Base-by-base conservation (phyloP, 805 yeast genomes). In the Zygoascus ofunaensis region DNA sequence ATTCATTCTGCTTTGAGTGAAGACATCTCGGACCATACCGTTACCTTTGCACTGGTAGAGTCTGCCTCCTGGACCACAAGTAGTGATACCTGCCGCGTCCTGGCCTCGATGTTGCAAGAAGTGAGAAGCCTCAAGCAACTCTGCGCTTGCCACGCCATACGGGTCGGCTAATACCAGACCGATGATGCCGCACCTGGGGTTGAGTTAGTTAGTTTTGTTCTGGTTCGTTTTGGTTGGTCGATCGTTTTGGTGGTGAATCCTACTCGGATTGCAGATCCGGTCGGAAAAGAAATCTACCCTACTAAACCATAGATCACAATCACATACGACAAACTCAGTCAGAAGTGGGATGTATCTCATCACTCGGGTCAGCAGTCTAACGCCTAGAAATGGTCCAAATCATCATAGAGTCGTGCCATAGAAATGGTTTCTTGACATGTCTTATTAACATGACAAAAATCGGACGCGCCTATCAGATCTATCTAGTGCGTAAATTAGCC, bases 71-170 rank as follows among this genome's bases (percentile, higher is more conserved):
- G 82, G 71, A 44, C 96, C 97, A 63, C 96, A 87, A 5, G 98
- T 92, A 20, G 87, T 92, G 44, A 92, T 90, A 51, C 98, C 98
- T n/a, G 97, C 96, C 8, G 98, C 98, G 63, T 92, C 98, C 69
- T 92, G 98, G 38, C 98, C 98, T 60, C 98, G 77, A 61, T 92
- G 98, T 62, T 92, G 98, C 49, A 92, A 70, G 63, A 82, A 90
- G 68, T 87, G 77, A 50, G 90, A 82, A 4, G 95, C 96, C 62
- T 92, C 98, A 45, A 87, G 80, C 37, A 92, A 71, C 59, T 89
- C 97, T 4, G 95, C 79, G 10, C 95, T 94, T 40, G 84, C 96
- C 46, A 76, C 73, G 40, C 72, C 72, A 20, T 71, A 63, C 53
- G 79, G 83, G 63, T 87, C 83, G 10, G 95, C 85, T 46, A 86